Conservation (phyloP, 345 rosid genomes). For the Stellera chamaejasme region DNA sequence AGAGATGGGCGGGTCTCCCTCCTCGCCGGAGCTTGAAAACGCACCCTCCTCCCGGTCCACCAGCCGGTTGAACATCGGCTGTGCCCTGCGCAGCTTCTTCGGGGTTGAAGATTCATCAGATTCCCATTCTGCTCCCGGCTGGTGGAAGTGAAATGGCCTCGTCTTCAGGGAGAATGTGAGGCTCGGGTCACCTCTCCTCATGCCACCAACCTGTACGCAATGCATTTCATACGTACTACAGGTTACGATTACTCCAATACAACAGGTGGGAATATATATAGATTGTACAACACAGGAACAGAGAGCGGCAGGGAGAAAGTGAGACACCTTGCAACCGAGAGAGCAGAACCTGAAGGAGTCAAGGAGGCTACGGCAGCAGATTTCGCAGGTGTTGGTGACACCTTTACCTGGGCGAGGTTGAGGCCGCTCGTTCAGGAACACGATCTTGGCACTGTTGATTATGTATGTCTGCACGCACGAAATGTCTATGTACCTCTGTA, state of each 20-base stretch:
- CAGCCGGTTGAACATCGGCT: constrained; percentile 41
- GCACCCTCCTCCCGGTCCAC: constrained; percentile 52
- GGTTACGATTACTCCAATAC: too few species aligned
- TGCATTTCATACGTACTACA: too few species aligned
- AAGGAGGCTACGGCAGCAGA: constrained; percentile 80
- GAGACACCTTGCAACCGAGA: constrained; percentile 64
- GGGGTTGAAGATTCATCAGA: constrained; percentile 79
- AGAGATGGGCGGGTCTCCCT: constrained; percentile 36
- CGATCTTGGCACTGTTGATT: constrained; percentile 88
- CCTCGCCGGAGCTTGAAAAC: constrained; percentile 57
- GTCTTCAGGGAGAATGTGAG: constrained; percentile 48
- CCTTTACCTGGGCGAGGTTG: constrained; percentile 95
- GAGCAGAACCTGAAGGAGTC: constrained; percentile 95
- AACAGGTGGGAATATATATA: too few species aligned
- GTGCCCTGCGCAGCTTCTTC: constrained; percentile 49
- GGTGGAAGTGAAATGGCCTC: constrained; percentile 34
- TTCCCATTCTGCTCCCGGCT: constrained; percentile 52
- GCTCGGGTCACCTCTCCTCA: constrained; percentile 50
- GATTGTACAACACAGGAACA: too few species aligned
- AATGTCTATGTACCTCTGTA: constrained; percentile 77
- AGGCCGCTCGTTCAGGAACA: constrained; percentile 81
- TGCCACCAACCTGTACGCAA: constrained; percentile 82
- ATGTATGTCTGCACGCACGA: constrained; percentile 82
- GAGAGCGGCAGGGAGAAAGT: too few species aligned
- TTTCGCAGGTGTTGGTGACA: constrained; percentile 82